Evolutionary conservation across 306 rosid genomes (phyloP), one percentile per base, ranked within the genome.

Genomic region (Crataegus laevigata): DNA sequence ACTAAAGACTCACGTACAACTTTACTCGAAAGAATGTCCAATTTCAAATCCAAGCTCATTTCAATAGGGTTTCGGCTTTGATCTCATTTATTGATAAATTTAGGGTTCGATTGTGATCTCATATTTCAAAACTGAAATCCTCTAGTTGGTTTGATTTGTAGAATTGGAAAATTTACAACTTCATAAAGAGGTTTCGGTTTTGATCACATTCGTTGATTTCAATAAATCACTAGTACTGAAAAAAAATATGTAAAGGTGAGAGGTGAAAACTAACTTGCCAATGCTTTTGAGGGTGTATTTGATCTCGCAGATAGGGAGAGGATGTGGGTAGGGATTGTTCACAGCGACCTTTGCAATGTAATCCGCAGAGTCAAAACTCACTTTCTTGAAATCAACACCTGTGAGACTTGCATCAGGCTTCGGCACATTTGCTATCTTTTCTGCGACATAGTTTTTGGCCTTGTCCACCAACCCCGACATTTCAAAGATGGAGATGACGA

Each of bases 281-380:
- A 65, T 79, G 68, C 97, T 94, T 84, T 92, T 89, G 88, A 94
- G 93, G 11, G 84, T 82, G 86, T 94, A 94, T 5, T 81, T 63
- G 82, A 94, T 74, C 76, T 88, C 86, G 38, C 91, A 92, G 22
- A 94, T 89, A 40, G 97, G 98, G 15, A 93, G n/a, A 4, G 88
- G 1, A 55, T 74, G 61, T 17, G 86, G 69, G 66, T 91, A 91
- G 4, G 96, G 96, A n/a, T 93, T 93, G 21, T 42, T 38, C n/a
- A 93, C 90, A 6, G 89, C 47, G 32, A 93, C 81, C 50, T 78
- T 88, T 21, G 87, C 98, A 40, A 88, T 66, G 47, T 92, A 94
- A 79, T 94, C 96, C 2, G 79, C 86, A 5, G 76, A 85, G 4
- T 85, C 84, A 15, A 50, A 36, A 76, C 84, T 80, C 72, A 89